These are phyloP conservation scores for Puccinia triticina DNA, from an alignment of 1,284 basidiomycete species.

Conservation along the genomic window DNA sequence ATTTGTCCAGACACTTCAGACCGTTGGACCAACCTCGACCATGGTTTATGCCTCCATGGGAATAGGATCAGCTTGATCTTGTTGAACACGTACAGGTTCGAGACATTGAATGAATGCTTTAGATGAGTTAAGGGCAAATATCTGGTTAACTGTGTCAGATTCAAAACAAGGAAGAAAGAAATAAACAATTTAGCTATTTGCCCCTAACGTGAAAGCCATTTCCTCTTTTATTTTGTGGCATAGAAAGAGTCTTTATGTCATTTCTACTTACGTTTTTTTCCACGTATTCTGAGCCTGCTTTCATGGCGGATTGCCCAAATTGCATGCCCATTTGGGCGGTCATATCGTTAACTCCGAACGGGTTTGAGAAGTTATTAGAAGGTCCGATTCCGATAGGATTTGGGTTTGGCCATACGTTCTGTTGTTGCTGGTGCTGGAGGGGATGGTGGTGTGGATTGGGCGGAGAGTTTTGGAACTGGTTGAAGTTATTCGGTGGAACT, in stretches of 20 bases:
- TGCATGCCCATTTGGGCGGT: constrained; percentile 97
- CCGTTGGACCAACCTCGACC: constrained; percentile 56
- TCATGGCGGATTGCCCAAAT: constrained; percentile 85
- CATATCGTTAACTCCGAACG: constrained; percentile 73
- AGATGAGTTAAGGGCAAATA: constrained; percentile 73
- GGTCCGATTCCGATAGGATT: constrained; percentile 25
- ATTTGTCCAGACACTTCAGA: constrained; percentile 65
- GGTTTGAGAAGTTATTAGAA: constrained; percentile 54
- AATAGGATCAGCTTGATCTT: constrained; percentile 90
- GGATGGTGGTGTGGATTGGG: constrained; percentile 1
- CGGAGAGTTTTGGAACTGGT: constrained; percentile 24
- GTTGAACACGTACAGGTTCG: constrained; percentile 89
- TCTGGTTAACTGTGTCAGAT: constrained; percentile 70
- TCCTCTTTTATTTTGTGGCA: too few relatives aligned
- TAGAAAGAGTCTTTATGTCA: too few relatives aligned
- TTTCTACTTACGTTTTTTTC: constrained; percentile 77
- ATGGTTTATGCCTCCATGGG: constrained; percentile 78
- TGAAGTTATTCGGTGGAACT: background rate
- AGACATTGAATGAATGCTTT: constrained; percentile 95
- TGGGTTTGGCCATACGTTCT: background rate
- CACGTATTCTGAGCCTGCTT: constrained; percentile 92
- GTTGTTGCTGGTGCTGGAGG: constrained; percentile 31
- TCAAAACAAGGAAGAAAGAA: background rate
- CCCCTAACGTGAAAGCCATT: background rate
- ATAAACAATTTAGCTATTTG: background rate